These are phyloP conservation scores for Saccharomycodes ludwigii DNA, from an alignment of 805 yeast species.

Conservation along the genomic window DNA sequence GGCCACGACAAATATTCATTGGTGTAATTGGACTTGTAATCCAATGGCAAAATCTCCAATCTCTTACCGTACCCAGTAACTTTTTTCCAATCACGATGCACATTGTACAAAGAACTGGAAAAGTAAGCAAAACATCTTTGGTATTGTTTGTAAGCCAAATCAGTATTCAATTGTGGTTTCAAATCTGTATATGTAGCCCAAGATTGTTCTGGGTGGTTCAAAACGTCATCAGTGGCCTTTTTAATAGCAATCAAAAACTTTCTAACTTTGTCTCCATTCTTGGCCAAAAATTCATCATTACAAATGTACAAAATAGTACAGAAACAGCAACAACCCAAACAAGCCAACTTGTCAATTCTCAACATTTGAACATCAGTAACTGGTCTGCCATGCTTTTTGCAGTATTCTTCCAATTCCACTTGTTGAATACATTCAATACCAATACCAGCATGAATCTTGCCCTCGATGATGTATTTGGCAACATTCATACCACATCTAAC, in stretches of 20 bases:
- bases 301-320: conserved; percentile 42
- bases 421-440: conserved; percentile 50
- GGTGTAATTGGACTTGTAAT: conserved; percentile 37
- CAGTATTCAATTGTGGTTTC: conserved; percentile 34
- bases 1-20: conserved; percentile 39
- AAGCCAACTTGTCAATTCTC: conserved; percentile 43
- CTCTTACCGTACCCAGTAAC: conserved; percentile 45
- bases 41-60: conserved; percentile 37
- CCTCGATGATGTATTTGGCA: conserved; percentile 42
- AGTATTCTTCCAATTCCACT: conserved; percentile 42
- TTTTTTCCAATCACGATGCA: conserved; percentile 44
- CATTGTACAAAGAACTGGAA: conserved; percentile 39
- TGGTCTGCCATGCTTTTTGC: conserved; percentile 30
- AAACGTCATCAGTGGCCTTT: conserved; percentile 37
- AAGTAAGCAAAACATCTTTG: conserved; percentile 45
- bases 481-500: conserved; percentile 51
- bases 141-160: conserved; percentile 32
- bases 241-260: conserved; percentile 36
- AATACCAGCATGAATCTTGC: conserved; percentile 44
- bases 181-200: conserved; percentile 34
- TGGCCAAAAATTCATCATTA: conserved; percentile 36
- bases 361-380: conserved; percentile 39
- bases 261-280: conserved; percentile 33
- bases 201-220: conserved; percentile 31
- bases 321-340: conserved; percentile 48